Evolutionary conservation across 2,329 filamentous ascomycete species (phyloP).

Genomic region (Alternaria tenuissima): DNA sequence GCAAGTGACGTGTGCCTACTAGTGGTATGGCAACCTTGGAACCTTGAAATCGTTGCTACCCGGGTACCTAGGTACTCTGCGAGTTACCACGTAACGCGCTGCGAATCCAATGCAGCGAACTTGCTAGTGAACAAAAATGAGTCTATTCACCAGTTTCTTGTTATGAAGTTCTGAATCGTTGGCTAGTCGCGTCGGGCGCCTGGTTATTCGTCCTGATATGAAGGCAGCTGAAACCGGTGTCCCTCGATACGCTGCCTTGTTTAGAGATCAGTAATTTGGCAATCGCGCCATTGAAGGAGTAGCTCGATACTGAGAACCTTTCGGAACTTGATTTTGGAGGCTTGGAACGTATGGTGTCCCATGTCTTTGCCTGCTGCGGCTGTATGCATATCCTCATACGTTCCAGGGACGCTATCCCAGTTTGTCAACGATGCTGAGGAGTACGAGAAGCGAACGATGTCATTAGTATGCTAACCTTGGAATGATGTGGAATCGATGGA

Average conservation of each 20-base stretch:
- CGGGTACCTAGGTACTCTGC: no score
- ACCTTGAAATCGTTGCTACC: no score
- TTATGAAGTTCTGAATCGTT: no score
- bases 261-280: neutral
- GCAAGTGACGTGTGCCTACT: neutral
- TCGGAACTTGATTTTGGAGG: neutral
- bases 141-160: no score
- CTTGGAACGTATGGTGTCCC: neutral
- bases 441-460: neutral
- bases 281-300: neutral
- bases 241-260: neutral
- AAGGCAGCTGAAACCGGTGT: neutral
- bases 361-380: neutral
- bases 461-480: no score
- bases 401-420: no score
- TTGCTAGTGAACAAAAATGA: no score
- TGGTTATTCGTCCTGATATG: neutral
- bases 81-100: no score
- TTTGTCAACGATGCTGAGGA: neutral
- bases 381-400: neutral
- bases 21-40: neutral
- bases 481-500: no score
- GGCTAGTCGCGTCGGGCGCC: no score
- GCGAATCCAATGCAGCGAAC: no score
- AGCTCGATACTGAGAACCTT: neutral